Conservation (phyloP, 345 rosid genomes). For the Syzygium aromaticum region DNA sequence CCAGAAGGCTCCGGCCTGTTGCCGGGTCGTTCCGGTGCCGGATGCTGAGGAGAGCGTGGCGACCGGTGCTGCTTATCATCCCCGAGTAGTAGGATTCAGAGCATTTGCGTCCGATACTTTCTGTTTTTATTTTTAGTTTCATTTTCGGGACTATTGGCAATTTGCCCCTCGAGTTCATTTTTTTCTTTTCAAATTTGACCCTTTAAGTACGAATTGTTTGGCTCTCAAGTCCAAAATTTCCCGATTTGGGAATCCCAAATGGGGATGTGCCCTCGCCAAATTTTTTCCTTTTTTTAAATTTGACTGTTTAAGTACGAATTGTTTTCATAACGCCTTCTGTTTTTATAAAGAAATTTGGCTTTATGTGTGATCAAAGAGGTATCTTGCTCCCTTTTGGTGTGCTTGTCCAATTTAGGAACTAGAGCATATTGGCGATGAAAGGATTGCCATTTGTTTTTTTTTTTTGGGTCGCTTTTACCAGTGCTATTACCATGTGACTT, state of each 20-base stretch:
- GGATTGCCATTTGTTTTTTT: background rate
- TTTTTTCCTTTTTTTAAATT: background rate
- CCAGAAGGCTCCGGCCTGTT: slow-evolving; percentile 29
- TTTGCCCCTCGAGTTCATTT: background rate
- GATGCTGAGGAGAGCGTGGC: slow-evolving; percentile 67
- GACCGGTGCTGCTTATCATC: slow-evolving; percentile 63
- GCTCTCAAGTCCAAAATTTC: background rate
- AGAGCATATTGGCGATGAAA: background rate
- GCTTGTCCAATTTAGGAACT: background rate
- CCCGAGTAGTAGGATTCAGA: slow-evolving; percentile 45
- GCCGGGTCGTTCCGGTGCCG: slow-evolving; percentile 41
- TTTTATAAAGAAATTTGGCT: background rate
- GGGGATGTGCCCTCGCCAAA: background rate
- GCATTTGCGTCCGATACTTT: background rate
- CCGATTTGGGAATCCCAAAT: background rate
- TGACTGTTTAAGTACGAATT: background rate
- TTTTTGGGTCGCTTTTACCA: no score
- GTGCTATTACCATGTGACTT: background rate
- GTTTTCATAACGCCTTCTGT: background rate
- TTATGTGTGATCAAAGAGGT: background rate
- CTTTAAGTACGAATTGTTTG: background rate
- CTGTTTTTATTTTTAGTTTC: background rate
- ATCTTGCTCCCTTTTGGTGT: background rate
- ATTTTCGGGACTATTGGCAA: background rate
- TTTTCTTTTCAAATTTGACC: background rate